These are phyloP conservation scores for Astrothelium subdiscretum DNA, from an alignment of 495 filamentous ascomycete species.

Conservation along the genomic window DNA sequence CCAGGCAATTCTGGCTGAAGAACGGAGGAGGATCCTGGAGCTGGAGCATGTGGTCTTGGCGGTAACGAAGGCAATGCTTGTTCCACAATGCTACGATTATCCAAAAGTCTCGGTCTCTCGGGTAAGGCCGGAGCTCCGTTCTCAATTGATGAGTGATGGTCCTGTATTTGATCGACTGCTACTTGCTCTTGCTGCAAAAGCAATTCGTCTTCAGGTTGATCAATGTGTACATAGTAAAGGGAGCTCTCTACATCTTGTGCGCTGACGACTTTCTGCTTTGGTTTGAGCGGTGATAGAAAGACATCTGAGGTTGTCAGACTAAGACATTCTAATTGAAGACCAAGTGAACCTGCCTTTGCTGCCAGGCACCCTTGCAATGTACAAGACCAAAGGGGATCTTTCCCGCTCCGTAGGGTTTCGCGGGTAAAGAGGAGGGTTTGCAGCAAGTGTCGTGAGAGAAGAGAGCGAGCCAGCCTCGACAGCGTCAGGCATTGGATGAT, in stretches of 20 bases:
- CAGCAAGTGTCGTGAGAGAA: slow-evolving; percentile 63
- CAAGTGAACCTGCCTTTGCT: slow-evolving; percentile 56
- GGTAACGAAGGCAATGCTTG: not conserved
- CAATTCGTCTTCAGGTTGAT: slow-evolving; percentile 21
- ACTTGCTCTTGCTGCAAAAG: not conserved
- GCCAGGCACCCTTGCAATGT: slow-evolving; percentile 86
- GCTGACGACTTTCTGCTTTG: slow-evolving; percentile 74
- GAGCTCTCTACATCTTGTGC: slow-evolving; percentile 76
- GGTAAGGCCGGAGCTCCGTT: not conserved
- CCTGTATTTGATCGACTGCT: not conserved
- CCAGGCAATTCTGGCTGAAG: not conserved
- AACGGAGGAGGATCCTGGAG: not conserved
- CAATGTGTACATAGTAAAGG: slow-evolving; percentile 82
- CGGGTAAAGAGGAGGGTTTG: slow-evolving; percentile 76
- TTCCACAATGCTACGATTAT: not conserved
- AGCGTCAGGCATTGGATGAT: slow-evolving; percentile 36
- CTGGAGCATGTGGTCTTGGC: not conserved
- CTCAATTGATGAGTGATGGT: not conserved
- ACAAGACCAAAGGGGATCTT: slow-evolving; percentile 61
- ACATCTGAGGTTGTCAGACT: slow-evolving; percentile 48
- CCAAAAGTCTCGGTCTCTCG: not conserved
- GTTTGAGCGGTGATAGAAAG: slow-evolving; percentile 85
- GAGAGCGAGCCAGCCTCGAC: slow-evolving; percentile 78
- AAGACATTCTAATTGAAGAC: not conserved
- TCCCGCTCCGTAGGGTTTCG: slow-evolving; percentile 54